Evolutionary conservation across 2,329 filamentous ascomycete species (phyloP).

Genomic region (Torrubiellomyces zombiae): DNA sequence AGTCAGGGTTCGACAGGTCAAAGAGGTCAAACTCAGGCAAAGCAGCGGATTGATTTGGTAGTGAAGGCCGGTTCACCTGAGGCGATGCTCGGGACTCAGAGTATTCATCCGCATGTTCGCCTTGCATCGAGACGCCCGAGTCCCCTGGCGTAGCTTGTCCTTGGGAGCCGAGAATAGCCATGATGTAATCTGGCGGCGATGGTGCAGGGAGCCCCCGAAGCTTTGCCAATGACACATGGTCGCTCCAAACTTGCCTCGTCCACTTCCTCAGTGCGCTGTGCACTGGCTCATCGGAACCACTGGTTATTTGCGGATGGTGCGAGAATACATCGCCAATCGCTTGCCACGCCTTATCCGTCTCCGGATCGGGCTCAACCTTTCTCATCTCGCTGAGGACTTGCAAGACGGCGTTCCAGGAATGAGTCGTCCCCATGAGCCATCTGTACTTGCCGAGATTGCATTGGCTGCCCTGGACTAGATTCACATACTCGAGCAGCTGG

Average conservation of each 20-base stretch:
- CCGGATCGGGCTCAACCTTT: slow-evolving; percentile 9
- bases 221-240: slow-evolving; percentile 1
- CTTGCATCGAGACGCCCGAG: no score
- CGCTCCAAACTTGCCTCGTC: slow-evolving; percentile 5
- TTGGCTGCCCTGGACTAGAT: slow-evolving; percentile 6
- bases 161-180: background rate
- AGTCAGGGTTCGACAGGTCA: no score
- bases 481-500: slow-evolving; percentile 8
- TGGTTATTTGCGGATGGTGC: slow-evolving; percentile 8
- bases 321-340: slow-evolving; percentile 10
- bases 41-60: no score
- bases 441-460: slow-evolving; percentile 10
- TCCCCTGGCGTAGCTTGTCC: no score
- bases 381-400: slow-evolving; percentile 14
- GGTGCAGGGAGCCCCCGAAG: slow-evolving; percentile 1
- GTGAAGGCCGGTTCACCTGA: no score
- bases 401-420: slow-evolving; percentile 14
- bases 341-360: slow-evolving; percentile 12
- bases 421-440: slow-evolving; percentile 11
- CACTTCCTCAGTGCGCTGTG: slow-evolving; percentile 6
- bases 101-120: no score
- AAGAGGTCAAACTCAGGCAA: no score
- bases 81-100: no score
- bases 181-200: slow-evolving; percentile 3
- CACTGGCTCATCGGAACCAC: slow-evolving; percentile 8